Evolutionary conservation across 345 rosid species (phyloP), one percentile per base, ranked within the genome.

Genomic region (Eutrema heterophyllum): DNA sequence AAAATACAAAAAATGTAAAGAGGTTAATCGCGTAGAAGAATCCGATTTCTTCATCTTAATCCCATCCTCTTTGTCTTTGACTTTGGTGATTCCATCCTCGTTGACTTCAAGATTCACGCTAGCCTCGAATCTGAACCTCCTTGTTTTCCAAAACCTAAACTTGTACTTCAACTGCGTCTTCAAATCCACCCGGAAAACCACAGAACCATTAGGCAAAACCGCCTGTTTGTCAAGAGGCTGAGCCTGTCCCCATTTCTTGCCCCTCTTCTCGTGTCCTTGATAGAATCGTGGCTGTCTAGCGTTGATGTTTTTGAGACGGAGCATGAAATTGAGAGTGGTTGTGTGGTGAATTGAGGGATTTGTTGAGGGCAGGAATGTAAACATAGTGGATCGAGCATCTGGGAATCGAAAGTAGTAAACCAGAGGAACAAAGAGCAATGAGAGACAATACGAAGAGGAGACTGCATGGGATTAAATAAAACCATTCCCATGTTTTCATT

Each of bases 231-330:
- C 64, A 38, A 79, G 57, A 5, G 82, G 72, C 7, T 16, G 67
- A 18, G 43, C 33, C 0, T 27, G 33, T 14, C 79, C 83, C 5
- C 13, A 6, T 53, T 88, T 89, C 36, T 14, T 74, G 24, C 93
- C 92, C n/a, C 38, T 92, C 89, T 92, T 92, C 39, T 82, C 67
- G 49, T 80, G 84, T 4, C 96, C 90, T 55, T 92, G 97, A 21
- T 83, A 74, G 65, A 92, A 92, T 5, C 29, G 29, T 0, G 54
- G 78, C 35, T 0, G 65, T 61, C 55, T 14, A 79, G 43, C 21
- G 21, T 21, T 21, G 21, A 21, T 21, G 21, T 70, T 75, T 9
- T 60, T 36, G 46, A 45, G 85, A 67, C 63, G 71, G 2, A 94
- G 45, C 41, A 61, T 29, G 81, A 94, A 78, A 68, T 57, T 72